Evolutionary conservation across 2,329 filamentous ascomycete species (phyloP).

Genomic region (Penicillium oxalicum): DNA sequence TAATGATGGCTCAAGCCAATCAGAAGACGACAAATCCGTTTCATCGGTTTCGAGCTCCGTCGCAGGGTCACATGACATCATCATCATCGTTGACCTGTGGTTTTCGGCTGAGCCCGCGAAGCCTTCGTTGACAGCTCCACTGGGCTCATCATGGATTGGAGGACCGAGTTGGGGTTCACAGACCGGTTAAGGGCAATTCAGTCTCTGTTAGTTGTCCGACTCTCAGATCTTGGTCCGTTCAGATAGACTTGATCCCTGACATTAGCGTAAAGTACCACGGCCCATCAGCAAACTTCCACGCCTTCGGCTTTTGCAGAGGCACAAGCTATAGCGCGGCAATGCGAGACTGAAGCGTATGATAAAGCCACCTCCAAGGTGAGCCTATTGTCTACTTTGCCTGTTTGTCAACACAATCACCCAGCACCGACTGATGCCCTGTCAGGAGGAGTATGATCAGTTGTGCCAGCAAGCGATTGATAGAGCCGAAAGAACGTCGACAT

Average conservation of each 20-base stretch:
- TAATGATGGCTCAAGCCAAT: background rate
- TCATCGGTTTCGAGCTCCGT: background rate
- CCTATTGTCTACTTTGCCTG: background rate
- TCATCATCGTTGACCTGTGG: conserved; percentile 1
- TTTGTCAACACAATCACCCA: too few species aligned
- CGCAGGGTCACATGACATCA: conserved; percentile 18
- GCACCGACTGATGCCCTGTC: conserved; percentile 13
- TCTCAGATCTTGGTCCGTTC: background rate
- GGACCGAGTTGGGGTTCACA: conserved; percentile 48
- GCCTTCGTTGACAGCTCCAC: conserved; percentile 37
- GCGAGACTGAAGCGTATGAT: conserved; percentile 50
- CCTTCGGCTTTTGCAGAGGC: conserved; percentile 44
- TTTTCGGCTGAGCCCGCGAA: background rate
- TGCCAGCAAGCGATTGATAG: conserved; percentile 37
- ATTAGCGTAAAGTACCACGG: conserved; percentile 39
- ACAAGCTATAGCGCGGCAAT: conserved; percentile 54
- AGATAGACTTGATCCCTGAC: conserved; percentile 9
- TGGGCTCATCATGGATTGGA: conserved; percentile 42
- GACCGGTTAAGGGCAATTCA: conserved; percentile 60
- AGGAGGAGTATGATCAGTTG: conserved; percentile 53
- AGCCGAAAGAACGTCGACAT: conserved; percentile 17
- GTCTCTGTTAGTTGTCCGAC: conserved; percentile 48
- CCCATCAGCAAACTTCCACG: conserved; percentile 43
- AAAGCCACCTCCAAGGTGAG: conserved; percentile 34
- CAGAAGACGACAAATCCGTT: background rate